phyloP scores from a whole-genome alignment of 2,329 filamentous ascomycete genomes.

The Aspergillus jensenii region DNA sequence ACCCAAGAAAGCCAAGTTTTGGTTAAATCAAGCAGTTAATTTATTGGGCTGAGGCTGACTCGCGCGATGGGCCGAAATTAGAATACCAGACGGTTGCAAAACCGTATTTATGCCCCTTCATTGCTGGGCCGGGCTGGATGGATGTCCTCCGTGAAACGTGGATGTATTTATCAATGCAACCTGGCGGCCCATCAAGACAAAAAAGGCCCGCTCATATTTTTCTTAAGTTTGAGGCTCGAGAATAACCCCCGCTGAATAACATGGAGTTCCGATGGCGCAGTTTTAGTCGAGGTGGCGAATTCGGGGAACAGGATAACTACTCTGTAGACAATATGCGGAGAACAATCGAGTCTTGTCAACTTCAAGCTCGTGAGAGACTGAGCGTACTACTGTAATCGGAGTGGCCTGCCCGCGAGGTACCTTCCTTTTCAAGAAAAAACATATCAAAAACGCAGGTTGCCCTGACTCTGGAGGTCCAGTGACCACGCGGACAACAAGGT shows the following conservation, averaged over 20 bases:
- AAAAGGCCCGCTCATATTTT: not conserved
- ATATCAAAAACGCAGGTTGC: not conserved
- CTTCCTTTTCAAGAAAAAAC: not conserved
- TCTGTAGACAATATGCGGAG: too few species aligned
- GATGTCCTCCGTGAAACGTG: not conserved
- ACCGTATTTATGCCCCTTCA: slow-evolving; percentile 7
- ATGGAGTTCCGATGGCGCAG: not conserved
- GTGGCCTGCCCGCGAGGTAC: not conserved
- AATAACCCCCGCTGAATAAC: not conserved
- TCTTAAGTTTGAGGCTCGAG: slow-evolving; percentile 1
- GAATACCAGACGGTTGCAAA: slow-evolving; percentile 1
- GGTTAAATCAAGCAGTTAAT: not conserved
- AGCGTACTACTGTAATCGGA: too few species aligned
- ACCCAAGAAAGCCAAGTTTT: slow-evolving; percentile 8
- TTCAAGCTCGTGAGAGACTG: not conserved
- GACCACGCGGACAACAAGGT: not conserved
- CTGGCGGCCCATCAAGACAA: slow-evolving; percentile 4
- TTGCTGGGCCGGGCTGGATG: not conserved
- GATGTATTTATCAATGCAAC: slow-evolving; percentile 14
- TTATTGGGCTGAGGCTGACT: slow-evolving; percentile 2
- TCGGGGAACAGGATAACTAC: not conserved
- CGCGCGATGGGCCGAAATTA: not conserved
- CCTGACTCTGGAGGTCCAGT: not conserved
- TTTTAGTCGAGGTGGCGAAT: not conserved
- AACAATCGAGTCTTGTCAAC: not conserved